Conservation (phyloP, 2,329 filamentous ascomycete species). For the Pleomassaria siparia region DNA sequence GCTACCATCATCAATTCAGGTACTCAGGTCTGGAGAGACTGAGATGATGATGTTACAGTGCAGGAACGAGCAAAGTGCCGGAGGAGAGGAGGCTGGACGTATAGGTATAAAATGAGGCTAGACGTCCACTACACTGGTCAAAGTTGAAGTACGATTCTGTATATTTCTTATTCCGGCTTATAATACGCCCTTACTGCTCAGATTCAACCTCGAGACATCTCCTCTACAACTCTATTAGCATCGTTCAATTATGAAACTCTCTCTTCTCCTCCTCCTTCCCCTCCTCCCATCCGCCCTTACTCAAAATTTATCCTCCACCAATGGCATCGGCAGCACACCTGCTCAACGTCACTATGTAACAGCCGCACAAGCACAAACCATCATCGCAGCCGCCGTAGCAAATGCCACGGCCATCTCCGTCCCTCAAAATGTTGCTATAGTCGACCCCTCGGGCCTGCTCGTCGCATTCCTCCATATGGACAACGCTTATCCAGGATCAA, state of each 20-base stretch:
- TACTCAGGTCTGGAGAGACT: neutral
- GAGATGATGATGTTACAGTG: neutral
- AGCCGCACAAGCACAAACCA: slow-evolving; percentile 24
- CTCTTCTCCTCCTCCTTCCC: slow-evolving; percentile 8
- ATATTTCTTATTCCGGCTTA: too few species aligned
- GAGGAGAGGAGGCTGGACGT: neutral
- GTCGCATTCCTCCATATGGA: slow-evolving; percentile 34
- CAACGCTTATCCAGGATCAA: slow-evolving; percentile 29
- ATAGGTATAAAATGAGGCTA: too few species aligned
- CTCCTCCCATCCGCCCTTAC: slow-evolving; percentile 11
- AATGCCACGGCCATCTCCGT: slow-evolving; percentile 26
- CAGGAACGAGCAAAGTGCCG: neutral
- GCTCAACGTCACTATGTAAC: slow-evolving; percentile 20
- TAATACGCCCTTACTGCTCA: neutral
- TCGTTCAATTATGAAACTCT: neutral
- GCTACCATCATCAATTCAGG: neutral
- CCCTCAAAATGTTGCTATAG: slow-evolving; percentile 32
- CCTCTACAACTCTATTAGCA: neutral
- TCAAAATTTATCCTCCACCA: slow-evolving; percentile 19
- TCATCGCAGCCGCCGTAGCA: slow-evolving; percentile 20
- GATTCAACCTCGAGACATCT: neutral
- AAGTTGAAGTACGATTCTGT: too few species aligned
- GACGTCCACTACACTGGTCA: too few species aligned
- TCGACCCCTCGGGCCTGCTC: slow-evolving; percentile 29
- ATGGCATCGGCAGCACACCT: slow-evolving; percentile 25